A percentile compares a stretch with the other conserved stretches of the same genome.
These are phyloP conservation scores for Colletotrichum cereale DNA, from an alignment of 2,329 filamentous ascomycete species.

Conservation along the genomic window DNA sequence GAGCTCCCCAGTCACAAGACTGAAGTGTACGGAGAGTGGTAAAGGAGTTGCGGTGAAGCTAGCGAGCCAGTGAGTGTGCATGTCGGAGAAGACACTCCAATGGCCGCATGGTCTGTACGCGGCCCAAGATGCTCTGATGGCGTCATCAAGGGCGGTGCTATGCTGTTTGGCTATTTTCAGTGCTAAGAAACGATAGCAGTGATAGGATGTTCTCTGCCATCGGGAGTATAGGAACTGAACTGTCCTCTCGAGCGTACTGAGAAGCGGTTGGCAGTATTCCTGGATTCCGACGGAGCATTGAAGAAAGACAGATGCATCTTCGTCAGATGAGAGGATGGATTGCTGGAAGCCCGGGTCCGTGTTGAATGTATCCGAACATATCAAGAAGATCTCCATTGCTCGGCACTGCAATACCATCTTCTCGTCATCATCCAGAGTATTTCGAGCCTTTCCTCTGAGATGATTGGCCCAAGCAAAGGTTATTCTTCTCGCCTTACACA, in stretches of 20 bases:
- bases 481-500: constrained; percentile 50
- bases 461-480: constrained; percentile 54
- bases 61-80: constrained; percentile 2
- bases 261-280: constrained; percentile 42
- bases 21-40: constrained; percentile 57
- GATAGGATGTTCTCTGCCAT: constrained; percentile 3
- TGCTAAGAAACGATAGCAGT: not conserved
- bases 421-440: constrained; percentile 44
- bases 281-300: constrained; percentile 54
- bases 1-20: constrained; percentile 64
- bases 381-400: constrained; percentile 54
- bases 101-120: not conserved
- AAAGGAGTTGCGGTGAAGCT: not conserved
- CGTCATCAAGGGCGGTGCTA: not conserved
- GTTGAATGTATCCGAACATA: constrained; percentile 60
- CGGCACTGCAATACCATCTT: constrained; percentile 49
- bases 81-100: constrained; percentile 3
- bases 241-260: not conserved
- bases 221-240: not conserved
- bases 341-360: constrained; percentile 48
- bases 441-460: constrained; percentile 48
- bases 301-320: constrained; percentile 47
- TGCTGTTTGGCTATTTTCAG: not conserved
- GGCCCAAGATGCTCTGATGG: constrained; percentile 8
- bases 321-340: constrained; percentile 46